A percentile compares a stretch with the other conserved stretches of the same genome.
Conservation (phyloP, 345 rosid genomes). For the Populus tremula region DNA sequence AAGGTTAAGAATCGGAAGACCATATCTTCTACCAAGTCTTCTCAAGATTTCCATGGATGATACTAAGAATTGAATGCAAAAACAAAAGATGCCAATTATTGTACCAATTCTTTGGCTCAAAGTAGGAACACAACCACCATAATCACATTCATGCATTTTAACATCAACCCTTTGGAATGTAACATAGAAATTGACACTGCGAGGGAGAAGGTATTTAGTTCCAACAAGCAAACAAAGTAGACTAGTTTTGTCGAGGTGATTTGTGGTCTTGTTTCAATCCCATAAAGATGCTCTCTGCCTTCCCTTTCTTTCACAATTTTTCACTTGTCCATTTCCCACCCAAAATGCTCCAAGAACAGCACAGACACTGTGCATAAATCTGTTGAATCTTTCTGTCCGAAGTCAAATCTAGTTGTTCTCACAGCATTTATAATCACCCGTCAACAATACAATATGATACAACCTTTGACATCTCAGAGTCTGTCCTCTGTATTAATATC, state of each 20-base stretch:
- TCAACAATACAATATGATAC: not conserved
- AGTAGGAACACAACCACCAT: not conserved
- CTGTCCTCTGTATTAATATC: not conserved
- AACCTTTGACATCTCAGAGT: not conserved
- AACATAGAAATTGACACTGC: not conserved
- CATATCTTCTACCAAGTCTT: not conserved
- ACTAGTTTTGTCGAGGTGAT: not conserved
- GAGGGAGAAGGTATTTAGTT: not conserved
- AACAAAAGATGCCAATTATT: not conserved
- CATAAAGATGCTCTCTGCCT: not conserved
- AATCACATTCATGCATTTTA: not conserved
- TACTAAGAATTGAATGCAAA: too few relatives aligned
- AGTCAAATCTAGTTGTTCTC: not conserved
- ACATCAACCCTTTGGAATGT: not conserved
- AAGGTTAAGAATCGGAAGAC: not conserved
- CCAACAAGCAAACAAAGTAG: not conserved
- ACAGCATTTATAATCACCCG: not conserved
- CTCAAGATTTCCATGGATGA: not conserved
- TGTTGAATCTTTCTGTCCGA: not conserved
- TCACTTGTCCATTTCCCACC: constrained; percentile 1
- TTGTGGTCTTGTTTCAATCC: not conserved
- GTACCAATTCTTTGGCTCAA: not conserved
- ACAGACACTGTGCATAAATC: not conserved
- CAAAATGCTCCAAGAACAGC: not conserved
- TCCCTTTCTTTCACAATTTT: not conserved